phyloP scores from a whole-genome alignment of 2,329 filamentous ascomycete genomes.

The Cordyceps farinosa region DNA sequence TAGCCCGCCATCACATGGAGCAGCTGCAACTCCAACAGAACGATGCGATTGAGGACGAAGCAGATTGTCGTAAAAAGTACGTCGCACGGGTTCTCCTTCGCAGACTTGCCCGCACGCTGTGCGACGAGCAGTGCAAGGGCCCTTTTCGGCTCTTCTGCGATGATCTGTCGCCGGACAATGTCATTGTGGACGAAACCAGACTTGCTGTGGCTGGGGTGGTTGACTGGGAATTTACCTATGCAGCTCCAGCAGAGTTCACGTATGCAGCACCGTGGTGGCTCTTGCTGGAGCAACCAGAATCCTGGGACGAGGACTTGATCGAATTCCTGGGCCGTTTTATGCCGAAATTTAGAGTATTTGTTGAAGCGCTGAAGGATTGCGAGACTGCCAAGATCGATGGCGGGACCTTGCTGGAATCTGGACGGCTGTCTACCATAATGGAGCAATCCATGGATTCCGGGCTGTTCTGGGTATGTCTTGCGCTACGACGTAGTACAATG shows the following conservation, averaged over 20 bases:
- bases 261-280: conserved; percentile 3
- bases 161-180: not conserved
- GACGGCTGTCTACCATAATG: not conserved
- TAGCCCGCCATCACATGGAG: not conserved
- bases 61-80: not conserved
- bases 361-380: not conserved
- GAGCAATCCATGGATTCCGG: not conserved
- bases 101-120: not conserved
- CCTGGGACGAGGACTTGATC: not conserved
- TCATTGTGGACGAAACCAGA: not conserved
- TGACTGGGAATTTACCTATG: not conserved
- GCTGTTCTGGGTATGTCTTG: not conserved
- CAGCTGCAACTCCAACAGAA: not conserved
- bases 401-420: not conserved
- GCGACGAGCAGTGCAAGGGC: not conserved
- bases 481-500: not conserved
- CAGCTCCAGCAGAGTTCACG: not conserved
- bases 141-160: conserved; percentile 1
- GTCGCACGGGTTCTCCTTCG: not conserved
- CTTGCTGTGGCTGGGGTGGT: not conserved
- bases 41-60: not conserved
- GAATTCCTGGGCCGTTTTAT: not conserved
- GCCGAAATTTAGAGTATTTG: not conserved
- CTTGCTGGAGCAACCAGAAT: not conserved
- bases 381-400: not conserved